Base-by-base conservation (phyloP, 805 yeast species). In the Schwanniomyces vanrijiae region DNA sequence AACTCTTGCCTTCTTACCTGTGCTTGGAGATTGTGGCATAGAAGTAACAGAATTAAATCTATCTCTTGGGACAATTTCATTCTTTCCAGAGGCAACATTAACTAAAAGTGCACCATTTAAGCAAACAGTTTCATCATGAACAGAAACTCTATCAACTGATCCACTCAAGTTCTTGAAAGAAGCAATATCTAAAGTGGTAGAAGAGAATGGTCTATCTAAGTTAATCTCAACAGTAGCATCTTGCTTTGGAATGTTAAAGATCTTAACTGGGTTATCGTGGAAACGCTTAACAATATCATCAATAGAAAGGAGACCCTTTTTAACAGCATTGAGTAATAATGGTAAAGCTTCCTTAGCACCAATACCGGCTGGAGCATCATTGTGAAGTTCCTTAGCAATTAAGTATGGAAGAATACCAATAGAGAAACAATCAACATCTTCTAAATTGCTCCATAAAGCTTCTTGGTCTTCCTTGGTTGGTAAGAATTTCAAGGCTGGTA, bases 321-420 rank as follows among this genome's bases (percentile, higher is more conserved):
- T 76, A 47, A 91, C 91, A 44, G 96, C 97, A 37, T 86, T 74
- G 55, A 90, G 75, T 55, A 92, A 76, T 63, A 91, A 76, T 57
- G 96, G 96, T 50, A 91, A 69, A 39, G 90, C 82, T 66, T 89
- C 96, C 46, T 81, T 73, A 59, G 88, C 77, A 59, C 96, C 96
- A 50, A 83, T 71, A 51, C 94, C 96, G 33, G 91, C 80, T 39
- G 73, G 73, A 47, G 81, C 76, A 44, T 78, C 73, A 58, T 82
- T 66, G 42, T 87, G 86, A 49, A 81, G 71, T 52, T 82, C 83
- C 59, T 78, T 68, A 38, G 96, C 89, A 47, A 91, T 72, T 52
- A 79, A 73, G 43, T 86, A 78, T 58, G 97, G 97, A 52, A 87
- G 65, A 35, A 78, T 76, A 54, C 97, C 97, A 55, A 91, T 75